A percentile compares a stretch with the other conserved stretches of the same genome.
phyloP scores from a whole-genome alignment of 306 rosid species.

The Lupinus albus region DNA sequence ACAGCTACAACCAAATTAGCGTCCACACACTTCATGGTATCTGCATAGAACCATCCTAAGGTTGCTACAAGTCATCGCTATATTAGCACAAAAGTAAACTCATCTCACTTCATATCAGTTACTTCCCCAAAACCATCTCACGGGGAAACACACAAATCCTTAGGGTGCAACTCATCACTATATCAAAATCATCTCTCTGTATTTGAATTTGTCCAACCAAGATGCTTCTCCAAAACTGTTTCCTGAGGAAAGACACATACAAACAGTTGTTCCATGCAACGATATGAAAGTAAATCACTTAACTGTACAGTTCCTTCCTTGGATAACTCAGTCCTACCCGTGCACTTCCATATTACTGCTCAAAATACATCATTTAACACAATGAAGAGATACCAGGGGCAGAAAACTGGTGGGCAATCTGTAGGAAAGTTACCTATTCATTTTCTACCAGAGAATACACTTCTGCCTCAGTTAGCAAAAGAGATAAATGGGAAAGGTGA shows the following conservation, averaged over 20 bases:
- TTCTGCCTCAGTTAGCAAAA: neutral
- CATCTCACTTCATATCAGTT: neutral
- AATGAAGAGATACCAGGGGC: neutral
- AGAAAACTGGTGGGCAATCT: conserved; percentile 7
- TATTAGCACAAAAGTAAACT: neutral
- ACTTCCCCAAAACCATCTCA: neutral
- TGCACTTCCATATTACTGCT: neutral
- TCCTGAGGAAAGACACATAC: neutral
- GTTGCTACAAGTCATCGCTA: conserved; percentile 7
- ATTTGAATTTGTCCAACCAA: no score
- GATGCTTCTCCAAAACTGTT: no score
- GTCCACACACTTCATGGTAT: conserved; percentile 1
- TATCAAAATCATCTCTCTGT: no score
- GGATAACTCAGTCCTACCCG: conserved; percentile 11
- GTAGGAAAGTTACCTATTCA: conserved; percentile 6
- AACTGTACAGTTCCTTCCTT: neutral
- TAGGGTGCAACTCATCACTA: no score
- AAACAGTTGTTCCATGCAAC: neutral
- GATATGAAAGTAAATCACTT: conserved; percentile 8
- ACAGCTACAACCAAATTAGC: conserved; percentile 13
- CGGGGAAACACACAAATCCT: no score
- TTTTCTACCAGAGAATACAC: neutral
- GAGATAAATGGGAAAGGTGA: neutral
- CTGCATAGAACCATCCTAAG: conserved; percentile 4
- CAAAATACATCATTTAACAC: neutral